phyloP scores from a whole-genome alignment of 2,329 filamentous ascomycete genomes.

The Fusarium zealandicum region DNA sequence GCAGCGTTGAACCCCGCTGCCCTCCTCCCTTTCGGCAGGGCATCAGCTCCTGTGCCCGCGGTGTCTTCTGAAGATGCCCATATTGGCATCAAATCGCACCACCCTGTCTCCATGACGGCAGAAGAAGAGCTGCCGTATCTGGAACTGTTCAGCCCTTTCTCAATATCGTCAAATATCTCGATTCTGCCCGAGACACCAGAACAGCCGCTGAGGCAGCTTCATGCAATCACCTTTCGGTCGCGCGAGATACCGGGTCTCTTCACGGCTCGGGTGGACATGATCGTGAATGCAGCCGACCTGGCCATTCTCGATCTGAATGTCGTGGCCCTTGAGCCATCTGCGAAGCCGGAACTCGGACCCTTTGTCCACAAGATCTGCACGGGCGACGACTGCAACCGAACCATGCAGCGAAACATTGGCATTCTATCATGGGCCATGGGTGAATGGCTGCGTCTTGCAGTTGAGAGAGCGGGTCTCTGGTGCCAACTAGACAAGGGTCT shows the following conservation, averaged over 20 bases:
- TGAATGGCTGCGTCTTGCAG: constrained; percentile 70
- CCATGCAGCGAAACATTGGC: constrained; percentile 63
- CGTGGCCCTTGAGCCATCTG: constrained; percentile 62
- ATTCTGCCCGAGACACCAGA: constrained; percentile 49
- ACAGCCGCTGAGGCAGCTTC: constrained; percentile 57
- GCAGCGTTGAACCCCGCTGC: constrained; percentile 59
- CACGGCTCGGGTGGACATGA: constrained; percentile 63
- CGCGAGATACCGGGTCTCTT: constrained; percentile 60
- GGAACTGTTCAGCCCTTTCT: constrained; percentile 73
- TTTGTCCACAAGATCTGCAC: constrained; percentile 57
- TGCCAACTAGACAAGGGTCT: constrained; percentile 59
- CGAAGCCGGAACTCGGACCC: constrained; percentile 63
- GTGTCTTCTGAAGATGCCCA: constrained; percentile 42
- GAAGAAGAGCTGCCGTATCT: constrained; percentile 73
- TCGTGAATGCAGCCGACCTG: constrained; percentile 61
- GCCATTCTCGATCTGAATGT: constrained; percentile 62
- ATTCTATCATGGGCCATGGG: constrained; percentile 72
- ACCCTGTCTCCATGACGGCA: constrained; percentile 67
- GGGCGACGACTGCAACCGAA: constrained; percentile 50
- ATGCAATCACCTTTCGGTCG: constrained; percentile 61
- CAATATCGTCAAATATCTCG: constrained; percentile 62
- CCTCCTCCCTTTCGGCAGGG: constrained; percentile 59
- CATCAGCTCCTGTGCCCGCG: constrained; percentile 38
- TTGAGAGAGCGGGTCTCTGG: constrained; percentile 70
- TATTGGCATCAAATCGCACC: constrained; percentile 64